phyloP scores from a whole-genome alignment of 2,329 filamentous ascomycete genomes.

The Fusarium annulatum region DNA sequence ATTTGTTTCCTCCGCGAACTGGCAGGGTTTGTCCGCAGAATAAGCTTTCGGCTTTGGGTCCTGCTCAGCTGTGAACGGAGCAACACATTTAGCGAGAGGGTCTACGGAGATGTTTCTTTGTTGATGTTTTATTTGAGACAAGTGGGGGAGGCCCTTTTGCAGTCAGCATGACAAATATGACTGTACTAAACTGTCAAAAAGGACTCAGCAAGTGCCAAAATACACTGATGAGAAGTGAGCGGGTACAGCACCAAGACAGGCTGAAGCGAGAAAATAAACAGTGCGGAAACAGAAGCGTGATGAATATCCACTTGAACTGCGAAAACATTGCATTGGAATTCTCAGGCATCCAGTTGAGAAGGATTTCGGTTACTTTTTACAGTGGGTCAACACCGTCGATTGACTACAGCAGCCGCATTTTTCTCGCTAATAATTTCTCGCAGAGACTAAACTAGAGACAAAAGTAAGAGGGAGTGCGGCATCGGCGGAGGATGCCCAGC shows the following conservation, averaged over 20 bases:
- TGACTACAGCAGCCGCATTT: background rate
- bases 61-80: background rate
- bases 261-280: background rate
- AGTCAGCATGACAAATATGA: background rate
- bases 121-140: background rate
- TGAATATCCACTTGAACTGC: background rate
- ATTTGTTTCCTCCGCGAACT: background rate
- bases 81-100: background rate
- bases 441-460: background rate
- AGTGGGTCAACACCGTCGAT: background rate
- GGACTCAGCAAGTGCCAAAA: background rate
- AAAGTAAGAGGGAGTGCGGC: background rate
- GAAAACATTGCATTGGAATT: background rate
- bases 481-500: background rate
- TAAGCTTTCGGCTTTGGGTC: background rate
- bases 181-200: background rate
- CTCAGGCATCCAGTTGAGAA: background rate
- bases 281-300: background rate
- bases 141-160: background rate
- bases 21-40: background rate
- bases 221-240: background rate
- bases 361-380: background rate
- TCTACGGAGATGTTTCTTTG: background rate
- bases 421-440: background rate
- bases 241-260: background rate